Percentiles rank a stretch among this genome's conserved stretches.
Evolutionary conservation across 441 rosid genomes (phyloP).

Genomic region (Gossypium schwendimanii): DNA sequence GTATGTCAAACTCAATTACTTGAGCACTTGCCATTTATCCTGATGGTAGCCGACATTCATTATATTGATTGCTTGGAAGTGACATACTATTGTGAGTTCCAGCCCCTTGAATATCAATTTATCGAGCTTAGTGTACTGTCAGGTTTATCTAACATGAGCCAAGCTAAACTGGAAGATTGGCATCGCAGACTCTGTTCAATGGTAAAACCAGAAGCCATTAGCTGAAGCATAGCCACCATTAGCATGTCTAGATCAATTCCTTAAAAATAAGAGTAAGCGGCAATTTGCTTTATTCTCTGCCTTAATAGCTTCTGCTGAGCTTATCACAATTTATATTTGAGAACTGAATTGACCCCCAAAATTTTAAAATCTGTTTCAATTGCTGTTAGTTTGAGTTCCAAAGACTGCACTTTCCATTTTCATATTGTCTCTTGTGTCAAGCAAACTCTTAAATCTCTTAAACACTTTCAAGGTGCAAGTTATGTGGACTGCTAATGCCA

Average conservation of each 20-base stretch:
- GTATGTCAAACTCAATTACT: not conserved
- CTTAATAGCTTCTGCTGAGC: not conserved
- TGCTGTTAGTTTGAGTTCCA: too few relatives aligned
- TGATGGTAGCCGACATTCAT: not conserved
- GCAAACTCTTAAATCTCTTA: not conserved
- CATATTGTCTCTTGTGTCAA: not conserved
- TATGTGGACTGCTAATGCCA: not conserved
- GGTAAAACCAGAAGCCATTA: not conserved
- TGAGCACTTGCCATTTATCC: not conserved
- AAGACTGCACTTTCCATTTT: not conserved
- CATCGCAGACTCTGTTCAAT: not conserved
- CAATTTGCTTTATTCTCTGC: not conserved
- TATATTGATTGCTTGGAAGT: not conserved
- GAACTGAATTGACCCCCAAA: not conserved
- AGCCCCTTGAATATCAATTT: not conserved
- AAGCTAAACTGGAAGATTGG: not conserved
- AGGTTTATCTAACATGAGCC: not conserved
- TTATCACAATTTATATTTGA: not conserved
- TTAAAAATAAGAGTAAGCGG: not conserved
- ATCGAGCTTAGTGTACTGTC: not conserved
- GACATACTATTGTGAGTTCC: not conserved
- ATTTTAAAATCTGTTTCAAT: not conserved
- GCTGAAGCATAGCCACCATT: not conserved
- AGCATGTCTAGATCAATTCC: not conserved
- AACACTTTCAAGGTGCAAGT: not conserved